Evolutionary conservation across 1,284 basidiomycete species (phyloP).

Genomic region (Gomphus sp.): DNA sequence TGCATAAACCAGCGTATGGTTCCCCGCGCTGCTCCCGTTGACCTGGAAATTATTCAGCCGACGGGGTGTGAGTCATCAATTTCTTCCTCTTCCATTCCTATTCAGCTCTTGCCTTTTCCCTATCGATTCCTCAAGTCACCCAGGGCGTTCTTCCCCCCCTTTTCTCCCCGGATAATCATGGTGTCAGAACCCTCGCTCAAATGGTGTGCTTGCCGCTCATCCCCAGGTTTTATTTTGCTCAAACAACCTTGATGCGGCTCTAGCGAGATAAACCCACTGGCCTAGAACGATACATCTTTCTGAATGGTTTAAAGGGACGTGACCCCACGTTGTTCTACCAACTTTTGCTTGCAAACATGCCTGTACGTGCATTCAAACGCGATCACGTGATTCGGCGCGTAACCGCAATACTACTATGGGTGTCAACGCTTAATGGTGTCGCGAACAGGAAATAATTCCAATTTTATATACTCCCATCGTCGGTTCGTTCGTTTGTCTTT

Average conservation of each 20-base stretch:
- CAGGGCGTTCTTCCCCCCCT: slow-evolving; percentile 1
- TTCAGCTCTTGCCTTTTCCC: background rate
- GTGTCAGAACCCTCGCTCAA: slow-evolving; percentile 3
- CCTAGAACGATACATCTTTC: slow-evolving; percentile 6
- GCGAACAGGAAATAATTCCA: slow-evolving; percentile 8
- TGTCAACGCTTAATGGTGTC: background rate
- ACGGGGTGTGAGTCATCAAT: background rate
- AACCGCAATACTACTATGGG: background rate
- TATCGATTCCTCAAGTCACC: background rate
- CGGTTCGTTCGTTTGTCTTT: background rate
- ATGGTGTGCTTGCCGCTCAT: background rate
- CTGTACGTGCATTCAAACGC: slow-evolving; percentile 3
- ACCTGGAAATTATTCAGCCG: background rate
- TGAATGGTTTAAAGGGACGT: slow-evolving; percentile 6
- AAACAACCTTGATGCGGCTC: background rate
- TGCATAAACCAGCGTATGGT: background rate
- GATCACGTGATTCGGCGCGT: background rate
- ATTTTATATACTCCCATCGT: slow-evolving; percentile 8
- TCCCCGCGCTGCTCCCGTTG: background rate
- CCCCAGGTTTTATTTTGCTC: background rate
- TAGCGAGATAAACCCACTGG: slow-evolving; percentile 5
- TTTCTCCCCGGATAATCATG: slow-evolving; percentile 4
- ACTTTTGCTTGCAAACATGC: slow-evolving; percentile 8
- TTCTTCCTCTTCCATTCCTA: background rate
- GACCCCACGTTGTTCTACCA: slow-evolving; percentile 8